Conservation (phyloP, 768 basidiomycete genomes). For the Serendipita sp. region DNA sequence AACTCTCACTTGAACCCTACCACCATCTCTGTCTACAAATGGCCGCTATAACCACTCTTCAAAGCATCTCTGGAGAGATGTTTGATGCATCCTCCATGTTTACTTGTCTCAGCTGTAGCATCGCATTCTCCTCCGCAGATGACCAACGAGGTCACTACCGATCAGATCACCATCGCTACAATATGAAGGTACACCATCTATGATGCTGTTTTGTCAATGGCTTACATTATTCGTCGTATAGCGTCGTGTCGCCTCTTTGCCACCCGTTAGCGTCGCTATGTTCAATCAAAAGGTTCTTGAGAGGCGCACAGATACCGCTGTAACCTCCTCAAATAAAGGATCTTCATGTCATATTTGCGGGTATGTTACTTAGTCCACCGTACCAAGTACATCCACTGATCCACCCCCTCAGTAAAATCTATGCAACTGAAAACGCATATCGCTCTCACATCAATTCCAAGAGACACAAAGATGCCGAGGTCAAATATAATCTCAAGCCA, state of each 20-base stretch:
- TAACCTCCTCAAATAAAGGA: slow-evolving; percentile 41
- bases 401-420: slow-evolving; percentile 50
- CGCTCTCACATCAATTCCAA: slow-evolving; percentile 75
- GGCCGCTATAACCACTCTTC: not conserved
- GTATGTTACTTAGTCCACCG: slow-evolving; percentile 30
- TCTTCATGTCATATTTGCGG: slow-evolving; percentile 65
- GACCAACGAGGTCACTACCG: slow-evolving; percentile 82
- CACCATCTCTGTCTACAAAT: not conserved
- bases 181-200: slow-evolving; percentile 48
- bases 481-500: slow-evolving; percentile 21
- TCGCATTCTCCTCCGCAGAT: slow-evolving; percentile 67
- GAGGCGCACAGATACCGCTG: slow-evolving; percentile 55
- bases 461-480: slow-evolving; percentile 69
- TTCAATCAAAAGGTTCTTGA: slow-evolving; percentile 87
- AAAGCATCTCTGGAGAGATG: not conserved
- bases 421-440: slow-evolving; percentile 80
- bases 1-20: not conserved
- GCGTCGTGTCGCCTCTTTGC: slow-evolving; percentile 77
- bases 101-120: slow-evolving; percentile 81
- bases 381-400: not conserved
- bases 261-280: slow-evolving; percentile 56
- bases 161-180: slow-evolving; percentile 93
- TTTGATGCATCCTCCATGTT: slow-evolving; percentile 26
- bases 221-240: slow-evolving; percentile 7
- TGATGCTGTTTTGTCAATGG: too few species aligned